Conservation (phyloP, 108 stramenopile genomes). For the Fistulifera solaris region DNA sequence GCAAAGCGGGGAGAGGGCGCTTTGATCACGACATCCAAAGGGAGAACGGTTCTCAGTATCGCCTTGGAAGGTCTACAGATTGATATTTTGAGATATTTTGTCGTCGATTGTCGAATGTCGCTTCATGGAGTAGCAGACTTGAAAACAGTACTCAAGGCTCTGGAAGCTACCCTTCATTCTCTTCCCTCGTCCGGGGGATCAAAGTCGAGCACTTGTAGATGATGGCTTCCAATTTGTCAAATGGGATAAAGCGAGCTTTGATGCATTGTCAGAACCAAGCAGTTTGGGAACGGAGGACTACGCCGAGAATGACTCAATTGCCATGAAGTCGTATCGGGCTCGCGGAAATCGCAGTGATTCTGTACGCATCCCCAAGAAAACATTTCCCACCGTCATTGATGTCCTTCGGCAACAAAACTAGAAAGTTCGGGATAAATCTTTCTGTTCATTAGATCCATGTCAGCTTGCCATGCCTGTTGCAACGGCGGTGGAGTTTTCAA, state of each 20-base stretch:
- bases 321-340: too few species aligned
- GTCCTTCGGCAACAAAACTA: too few species aligned
- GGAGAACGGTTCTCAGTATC: conserved; percentile 59
- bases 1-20: conserved; percentile 28
- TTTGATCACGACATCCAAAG: conserved; percentile 62
- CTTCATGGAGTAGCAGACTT: conserved; percentile 49
- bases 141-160: conserved; percentile 39
- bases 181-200: conserved; percentile 10
- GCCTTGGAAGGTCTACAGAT: conserved; percentile 53
- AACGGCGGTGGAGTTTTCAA: conserved; percentile 45
- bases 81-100: conserved; percentile 62
- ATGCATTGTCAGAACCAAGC: conserved; percentile 26
- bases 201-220: neutral
- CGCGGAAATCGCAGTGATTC: too few species aligned
- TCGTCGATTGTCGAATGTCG: conserved; percentile 52
- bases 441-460: too few species aligned
- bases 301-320: too few species aligned
- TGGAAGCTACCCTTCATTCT: conserved; percentile 44
- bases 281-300: conserved; percentile 21
- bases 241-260: conserved; percentile 26
- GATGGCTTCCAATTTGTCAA: conserved; percentile 8
- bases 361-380: too few species aligned
- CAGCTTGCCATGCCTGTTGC: too few species aligned
- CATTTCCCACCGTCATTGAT: too few species aligned
- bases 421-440: too few species aligned